Percentiles rank a stretch among this genome's conserved stretches.
Evolutionary conservation across 805 yeast species (phyloP).

Genomic region (Ogataea saltuana): DNA sequence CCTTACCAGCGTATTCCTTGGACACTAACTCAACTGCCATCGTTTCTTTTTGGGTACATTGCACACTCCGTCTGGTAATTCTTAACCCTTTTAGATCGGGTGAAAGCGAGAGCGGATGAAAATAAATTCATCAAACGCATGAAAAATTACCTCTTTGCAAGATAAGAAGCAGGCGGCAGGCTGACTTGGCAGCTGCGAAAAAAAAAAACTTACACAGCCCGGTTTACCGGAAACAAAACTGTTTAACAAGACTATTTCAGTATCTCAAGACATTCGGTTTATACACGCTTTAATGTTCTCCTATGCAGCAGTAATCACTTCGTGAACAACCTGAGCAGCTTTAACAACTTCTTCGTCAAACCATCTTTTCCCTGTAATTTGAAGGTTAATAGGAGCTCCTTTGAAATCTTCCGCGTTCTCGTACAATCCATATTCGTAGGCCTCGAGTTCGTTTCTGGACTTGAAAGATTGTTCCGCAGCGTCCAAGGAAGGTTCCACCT

Average conservation of each 20-base stretch:
- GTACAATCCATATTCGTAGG: slow-evolving; percentile 36
- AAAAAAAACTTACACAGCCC: no score
- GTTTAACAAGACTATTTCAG: no score
- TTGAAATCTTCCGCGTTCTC: slow-evolving; percentile 37
- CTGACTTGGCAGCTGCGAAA: no score
- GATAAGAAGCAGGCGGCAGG: no score
- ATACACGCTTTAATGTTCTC: background rate
- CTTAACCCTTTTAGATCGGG: no score
- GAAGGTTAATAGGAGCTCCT: slow-evolving; percentile 53
- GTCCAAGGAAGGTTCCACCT: slow-evolving; percentile 41
- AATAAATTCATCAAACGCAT: no score
- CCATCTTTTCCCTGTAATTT: slow-evolving; percentile 52
- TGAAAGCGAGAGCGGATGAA: no score
- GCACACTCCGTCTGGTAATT: no score
- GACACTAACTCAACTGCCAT: background rate
- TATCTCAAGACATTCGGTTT: no score
- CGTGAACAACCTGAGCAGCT: slow-evolving; percentile 43
- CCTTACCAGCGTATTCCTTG: background rate
- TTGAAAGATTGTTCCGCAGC: slow-evolving; percentile 16
- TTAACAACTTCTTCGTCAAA: slow-evolving; percentile 50
- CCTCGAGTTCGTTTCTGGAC: slow-evolving; percentile 30
- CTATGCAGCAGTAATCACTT: slow-evolving; percentile 23
- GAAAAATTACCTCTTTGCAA: no score
- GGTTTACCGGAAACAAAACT: no score
- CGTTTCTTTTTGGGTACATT: background rate